Percentiles rank a stretch among this genome's conserved stretches.
phyloP scores from a whole-genome alignment of 2,329 filamentous ascomycete species.

The Aureobasidium leucospermi region DNA sequence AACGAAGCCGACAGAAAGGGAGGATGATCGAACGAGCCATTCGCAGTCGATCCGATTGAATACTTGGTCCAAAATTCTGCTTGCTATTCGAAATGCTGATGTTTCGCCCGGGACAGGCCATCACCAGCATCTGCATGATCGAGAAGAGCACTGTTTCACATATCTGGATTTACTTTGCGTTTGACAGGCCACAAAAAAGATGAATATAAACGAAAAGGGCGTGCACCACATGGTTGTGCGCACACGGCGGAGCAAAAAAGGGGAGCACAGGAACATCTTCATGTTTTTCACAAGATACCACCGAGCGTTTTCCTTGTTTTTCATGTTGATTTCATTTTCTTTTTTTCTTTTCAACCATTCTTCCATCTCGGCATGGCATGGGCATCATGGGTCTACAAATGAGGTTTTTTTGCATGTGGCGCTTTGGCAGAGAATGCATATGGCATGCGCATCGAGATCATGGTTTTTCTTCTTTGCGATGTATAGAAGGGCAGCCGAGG shows the following conservation, averaged over 20 bases:
- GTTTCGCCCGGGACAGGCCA: neutral
- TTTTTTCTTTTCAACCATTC: neutral
- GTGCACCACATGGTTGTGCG: constrained; percentile 4
- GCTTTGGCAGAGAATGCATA: constrained; percentile 8
- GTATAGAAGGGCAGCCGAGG: constrained; percentile 1
- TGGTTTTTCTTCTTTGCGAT: neutral
- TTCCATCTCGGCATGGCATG: constrained; percentile 5
- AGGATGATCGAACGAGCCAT: constrained; percentile 21
- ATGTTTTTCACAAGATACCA: constrained; percentile 12
- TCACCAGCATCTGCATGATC: neutral
- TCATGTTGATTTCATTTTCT: constrained; percentile 7
- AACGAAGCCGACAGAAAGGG: constrained; percentile 41
- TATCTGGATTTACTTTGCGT: constrained; percentile 8
- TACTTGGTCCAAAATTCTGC: neutral
- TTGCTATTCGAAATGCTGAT: neutral
- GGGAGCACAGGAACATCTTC: constrained; percentile 8
- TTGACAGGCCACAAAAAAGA: constrained; percentile 8
- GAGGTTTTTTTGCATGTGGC: constrained; percentile 5
- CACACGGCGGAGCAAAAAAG: neutral
- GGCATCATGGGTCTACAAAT: neutral
- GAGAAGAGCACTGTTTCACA: constrained; percentile 5
- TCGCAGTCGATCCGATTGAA: neutral
- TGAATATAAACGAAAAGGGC: constrained; percentile 8
- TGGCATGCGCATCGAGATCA: neutral
- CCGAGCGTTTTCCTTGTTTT: constrained; percentile 7